Evolutionary conservation across 2,329 filamentous ascomycete species (phyloP), one percentile per base, ranked within the genome.

Genomic region (Cordyceps sp.): DNA sequence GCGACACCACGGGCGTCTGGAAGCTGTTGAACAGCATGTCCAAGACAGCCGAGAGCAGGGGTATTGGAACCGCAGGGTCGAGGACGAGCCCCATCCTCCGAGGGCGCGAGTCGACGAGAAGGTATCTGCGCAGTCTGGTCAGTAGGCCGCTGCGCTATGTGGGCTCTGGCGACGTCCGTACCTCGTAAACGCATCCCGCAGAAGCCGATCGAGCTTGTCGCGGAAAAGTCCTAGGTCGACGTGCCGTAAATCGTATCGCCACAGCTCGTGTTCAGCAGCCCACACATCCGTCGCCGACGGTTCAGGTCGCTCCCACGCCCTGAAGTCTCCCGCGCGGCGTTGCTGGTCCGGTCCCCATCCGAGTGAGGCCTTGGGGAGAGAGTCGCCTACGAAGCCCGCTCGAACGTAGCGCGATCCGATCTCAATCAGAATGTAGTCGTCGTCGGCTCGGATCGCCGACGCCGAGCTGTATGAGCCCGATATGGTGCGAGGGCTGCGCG

Each of bases 381-480:
- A 69, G 52, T 93, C 86, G 32, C 86, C 86, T 6, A 86, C 82
- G 48, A 94, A 90, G 1, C 90, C 90, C 9, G 79, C 77, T 28
- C 79, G 73, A 18, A 96, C 53, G 53, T 74, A 78, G 16, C 88
- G 72, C 9, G 81, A 70, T 1, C 85, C 86, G 23, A 96, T 52
- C 50, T 96, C 85, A 32, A 94, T 62, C 26, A 98, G 68, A 5
- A 93, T 56, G 6, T 78, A 64, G 42, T 94, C 90, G 46, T 98
- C 90, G 45, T 93, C 85, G 45, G 77, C 59, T 45, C 75, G 63
- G 42, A 80, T 52, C 45, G 73, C 55, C 37, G 73, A 68, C 41
- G 73, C 61, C 29, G 69, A 69, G 41, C 72, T 63, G 47, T 74
- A 70, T 21, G 62, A 53, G 30, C 71, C 58, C 21, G 73, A 49